These are phyloP conservation scores for Penicillium sumatraense DNA, from an alignment of 2,329 filamentous ascomycete genomes.

Conservation along the genomic window DNA sequence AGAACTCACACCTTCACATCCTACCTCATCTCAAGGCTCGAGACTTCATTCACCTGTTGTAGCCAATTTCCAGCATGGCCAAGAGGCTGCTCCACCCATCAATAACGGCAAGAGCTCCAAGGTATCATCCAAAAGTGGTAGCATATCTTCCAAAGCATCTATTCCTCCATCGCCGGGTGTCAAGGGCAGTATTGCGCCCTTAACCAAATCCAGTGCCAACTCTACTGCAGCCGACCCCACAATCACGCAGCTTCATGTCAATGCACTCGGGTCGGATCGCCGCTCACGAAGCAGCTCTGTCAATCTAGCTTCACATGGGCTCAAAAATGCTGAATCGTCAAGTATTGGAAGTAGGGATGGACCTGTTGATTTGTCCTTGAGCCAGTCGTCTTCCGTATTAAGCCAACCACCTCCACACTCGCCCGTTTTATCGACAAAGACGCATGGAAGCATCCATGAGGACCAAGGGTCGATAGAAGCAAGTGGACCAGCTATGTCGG, in stretches of 20 bases:
- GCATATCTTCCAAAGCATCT: conserved; percentile 48
- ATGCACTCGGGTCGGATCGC: conserved; percentile 34
- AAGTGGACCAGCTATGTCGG: conserved; percentile 24
- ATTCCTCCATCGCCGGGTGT: conserved; percentile 40
- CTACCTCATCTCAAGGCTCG: conserved; percentile 41
- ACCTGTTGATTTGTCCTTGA: conserved; percentile 32
- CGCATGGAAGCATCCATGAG: conserved; percentile 34
- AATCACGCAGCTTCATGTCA: conserved; percentile 52
- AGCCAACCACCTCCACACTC: conserved; percentile 37
- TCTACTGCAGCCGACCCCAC: conserved; percentile 48
- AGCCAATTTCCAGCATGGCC: conserved; percentile 33
- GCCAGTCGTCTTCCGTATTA: conserved; percentile 36
- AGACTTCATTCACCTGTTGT: conserved; percentile 43
- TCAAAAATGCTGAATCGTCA: conserved; percentile 35
- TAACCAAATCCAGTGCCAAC: conserved; percentile 38
- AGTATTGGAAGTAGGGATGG: conserved; percentile 37
- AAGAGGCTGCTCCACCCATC: conserved; percentile 31
- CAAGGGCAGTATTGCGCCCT: conserved; percentile 43
- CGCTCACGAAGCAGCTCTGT: conserved; percentile 38
- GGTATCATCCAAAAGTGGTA: conserved; percentile 47
- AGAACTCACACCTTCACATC: conserved; percentile 32
- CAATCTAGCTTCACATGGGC: conserved; percentile 34
- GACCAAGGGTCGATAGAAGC: conserved; percentile 22
- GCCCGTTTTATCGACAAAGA: conserved; percentile 38
- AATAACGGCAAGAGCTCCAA: conserved; percentile 39